These are phyloP conservation scores for Porcisia deanei DNA, from an alignment of 208 protist species.

Conservation along the genomic window DNA sequence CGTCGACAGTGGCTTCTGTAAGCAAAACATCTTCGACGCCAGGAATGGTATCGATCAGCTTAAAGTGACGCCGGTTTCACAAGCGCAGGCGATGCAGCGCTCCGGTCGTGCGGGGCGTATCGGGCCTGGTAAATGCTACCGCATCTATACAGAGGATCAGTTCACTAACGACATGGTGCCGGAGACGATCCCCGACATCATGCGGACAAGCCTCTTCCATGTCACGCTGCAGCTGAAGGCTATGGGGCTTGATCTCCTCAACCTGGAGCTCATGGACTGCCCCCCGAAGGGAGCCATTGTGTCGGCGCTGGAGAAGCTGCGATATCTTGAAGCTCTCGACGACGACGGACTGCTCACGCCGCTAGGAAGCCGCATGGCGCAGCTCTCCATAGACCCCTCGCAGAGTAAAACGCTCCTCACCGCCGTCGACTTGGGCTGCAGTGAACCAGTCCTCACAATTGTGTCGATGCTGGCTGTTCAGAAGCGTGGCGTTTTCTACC, in stretches of 20 bases:
- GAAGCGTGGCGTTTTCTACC: conserved; percentile 92
- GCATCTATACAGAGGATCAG: conserved; percentile 97
- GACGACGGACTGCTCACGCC: conserved; percentile 98
- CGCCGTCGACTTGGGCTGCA: conserved; percentile 95
- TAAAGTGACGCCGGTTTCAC: conserved; percentile 96
- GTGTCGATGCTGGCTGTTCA: conserved; percentile 97
- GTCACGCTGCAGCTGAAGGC: conserved; percentile 98
- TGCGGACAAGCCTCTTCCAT: conserved; percentile 98
- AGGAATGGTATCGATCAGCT: conserved; percentile 97
- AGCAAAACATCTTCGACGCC: conserved; percentile 98
- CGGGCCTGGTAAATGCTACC: conserved; percentile 97
- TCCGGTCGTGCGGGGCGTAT: conserved; percentile 96
- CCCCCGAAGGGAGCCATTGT: conserved; percentile 95
- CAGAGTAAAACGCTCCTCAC: conserved; percentile 98
- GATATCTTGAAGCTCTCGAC: conserved; percentile 97
- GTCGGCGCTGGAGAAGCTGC: conserved; percentile 96
- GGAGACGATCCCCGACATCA: conserved; percentile 97
- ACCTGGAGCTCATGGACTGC: conserved; percentile 98
- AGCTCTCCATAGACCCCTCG: conserved; percentile 98
- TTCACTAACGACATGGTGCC: conserved; percentile 96
- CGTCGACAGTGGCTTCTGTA: conserved; percentile 97
- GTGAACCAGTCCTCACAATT: conserved; percentile 97
- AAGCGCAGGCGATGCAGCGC: conserved; percentile 97
- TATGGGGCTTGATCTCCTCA: conserved; percentile 97
- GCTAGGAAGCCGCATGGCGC: conserved; percentile 98